phyloP scores from a whole-genome alignment of 2,329 filamentous ascomycete species.

The Blumeriella jaapii region DNA sequence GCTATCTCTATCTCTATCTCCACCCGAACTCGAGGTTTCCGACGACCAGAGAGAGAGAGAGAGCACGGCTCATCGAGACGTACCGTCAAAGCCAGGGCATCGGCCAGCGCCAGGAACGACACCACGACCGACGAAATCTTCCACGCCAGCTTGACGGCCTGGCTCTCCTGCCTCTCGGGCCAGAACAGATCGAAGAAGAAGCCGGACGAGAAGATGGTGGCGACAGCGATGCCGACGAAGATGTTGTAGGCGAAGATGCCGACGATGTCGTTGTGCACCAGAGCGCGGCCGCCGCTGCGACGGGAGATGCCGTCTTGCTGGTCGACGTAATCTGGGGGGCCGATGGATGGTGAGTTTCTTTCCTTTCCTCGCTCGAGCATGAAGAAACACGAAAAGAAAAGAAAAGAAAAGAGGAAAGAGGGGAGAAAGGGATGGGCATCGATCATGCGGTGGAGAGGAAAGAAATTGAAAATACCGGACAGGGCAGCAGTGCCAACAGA shows the following conservation, averaged over 20 bases:
- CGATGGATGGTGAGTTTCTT: too few species aligned
- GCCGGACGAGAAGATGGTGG: slow-evolving; percentile 44
- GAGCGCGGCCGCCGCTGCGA: slow-evolving; percentile 28
- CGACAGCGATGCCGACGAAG: slow-evolving; percentile 44
- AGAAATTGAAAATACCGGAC: too few species aligned
- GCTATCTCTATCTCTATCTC: background rate
- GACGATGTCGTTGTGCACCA: slow-evolving; percentile 41
- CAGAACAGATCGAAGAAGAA: slow-evolving; percentile 54
- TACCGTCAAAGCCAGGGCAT: slow-evolving; percentile 37
- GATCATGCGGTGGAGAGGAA: too few species aligned
- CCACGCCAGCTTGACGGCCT: slow-evolving; percentile 40
- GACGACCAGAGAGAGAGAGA: too few species aligned
- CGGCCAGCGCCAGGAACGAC: slow-evolving; percentile 34
- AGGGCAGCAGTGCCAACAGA: slow-evolving; percentile 43
- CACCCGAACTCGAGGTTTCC: too few species aligned
- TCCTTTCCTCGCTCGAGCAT: too few species aligned
- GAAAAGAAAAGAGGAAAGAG: too few species aligned
- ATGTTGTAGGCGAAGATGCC: slow-evolving; percentile 46
- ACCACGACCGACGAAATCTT: slow-evolving; percentile 38
- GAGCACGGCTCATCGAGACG: background rate
- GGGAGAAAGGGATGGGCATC: too few species aligned
- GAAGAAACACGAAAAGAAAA: too few species aligned
- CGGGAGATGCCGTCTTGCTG: slow-evolving; percentile 37
- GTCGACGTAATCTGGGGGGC: slow-evolving; percentile 38
- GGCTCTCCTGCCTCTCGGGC: slow-evolving; percentile 41